Evolutionary conservation across 495 filamentous ascomycete species (phyloP).

Genomic region (Neurospora sp.): DNA sequence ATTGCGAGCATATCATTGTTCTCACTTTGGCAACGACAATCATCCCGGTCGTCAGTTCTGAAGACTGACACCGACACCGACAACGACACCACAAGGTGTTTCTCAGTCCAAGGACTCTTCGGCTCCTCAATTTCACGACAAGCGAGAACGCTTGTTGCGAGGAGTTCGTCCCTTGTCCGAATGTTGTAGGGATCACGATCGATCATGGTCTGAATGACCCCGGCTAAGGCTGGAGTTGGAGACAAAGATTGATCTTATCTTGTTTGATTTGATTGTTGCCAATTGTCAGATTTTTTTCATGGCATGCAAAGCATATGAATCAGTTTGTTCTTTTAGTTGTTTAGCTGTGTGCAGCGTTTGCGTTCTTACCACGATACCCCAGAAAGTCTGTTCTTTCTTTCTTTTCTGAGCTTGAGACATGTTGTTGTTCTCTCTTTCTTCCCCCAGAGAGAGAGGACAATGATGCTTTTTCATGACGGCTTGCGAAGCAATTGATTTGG

Average conservation of each 20-base stretch:
- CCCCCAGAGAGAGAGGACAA: background rate
- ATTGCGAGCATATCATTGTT: constrained; percentile 11
- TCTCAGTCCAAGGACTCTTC: background rate
- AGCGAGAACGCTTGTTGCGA: constrained; percentile 2
- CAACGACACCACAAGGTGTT: background rate
- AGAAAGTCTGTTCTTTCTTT: background rate
- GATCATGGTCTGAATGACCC: background rate
- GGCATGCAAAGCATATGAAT: background rate
- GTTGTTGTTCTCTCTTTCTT: background rate
- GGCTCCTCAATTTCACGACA: constrained; percentile 3
- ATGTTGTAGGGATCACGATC: background rate
- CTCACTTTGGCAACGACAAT: constrained; percentile 3
- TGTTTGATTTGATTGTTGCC: background rate
- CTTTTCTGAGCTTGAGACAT: background rate
- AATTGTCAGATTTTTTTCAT: background rate
- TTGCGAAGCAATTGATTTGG: background rate
- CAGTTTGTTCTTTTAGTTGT: background rate
- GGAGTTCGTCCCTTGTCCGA: background rate
- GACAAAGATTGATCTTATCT: background rate
- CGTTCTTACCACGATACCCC: background rate
- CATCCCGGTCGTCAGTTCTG: background rate
- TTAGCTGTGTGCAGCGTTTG: background rate
- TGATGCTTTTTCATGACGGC: background rate
- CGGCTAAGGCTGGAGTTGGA: background rate
- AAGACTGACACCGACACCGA: background rate